These are phyloP conservation scores for Ogataea allantospora DNA, from an alignment of 805 yeast species.

Conservation along the genomic window DNA sequence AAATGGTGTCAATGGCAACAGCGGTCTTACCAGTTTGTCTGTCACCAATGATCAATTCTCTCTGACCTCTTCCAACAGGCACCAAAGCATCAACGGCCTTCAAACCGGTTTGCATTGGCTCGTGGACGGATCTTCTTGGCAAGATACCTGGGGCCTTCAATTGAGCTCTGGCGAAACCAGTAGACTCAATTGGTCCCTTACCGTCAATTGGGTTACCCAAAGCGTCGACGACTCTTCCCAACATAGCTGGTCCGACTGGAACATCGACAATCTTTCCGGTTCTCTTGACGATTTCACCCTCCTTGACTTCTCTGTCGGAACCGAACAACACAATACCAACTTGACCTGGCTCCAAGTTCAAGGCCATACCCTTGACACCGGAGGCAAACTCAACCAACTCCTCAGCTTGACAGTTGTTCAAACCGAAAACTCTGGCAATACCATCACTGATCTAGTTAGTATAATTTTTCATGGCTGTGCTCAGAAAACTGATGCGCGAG, in stretches of 20 bases:
- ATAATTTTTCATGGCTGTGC: slow-evolving; percentile 18
- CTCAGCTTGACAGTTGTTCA: slow-evolving; percentile 99
- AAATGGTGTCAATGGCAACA: slow-evolving; percentile 96
- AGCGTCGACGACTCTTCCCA: slow-evolving; percentile 99
- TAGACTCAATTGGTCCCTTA: slow-evolving; percentile 95
- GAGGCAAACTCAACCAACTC: slow-evolving; percentile 99
- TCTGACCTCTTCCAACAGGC: slow-evolving; percentile 99
- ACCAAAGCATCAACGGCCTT: slow-evolving; percentile 98
- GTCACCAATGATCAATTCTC: slow-evolving; percentile 99
- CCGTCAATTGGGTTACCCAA: slow-evolving; percentile 99
- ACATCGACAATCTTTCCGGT: slow-evolving; percentile 99
- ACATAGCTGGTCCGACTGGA: slow-evolving; percentile 96
- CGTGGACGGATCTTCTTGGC: slow-evolving; percentile 97
- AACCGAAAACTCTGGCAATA: slow-evolving; percentile 99
- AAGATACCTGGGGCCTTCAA: slow-evolving; percentile 99
- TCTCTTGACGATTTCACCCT: slow-evolving; percentile 99
- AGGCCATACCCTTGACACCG: slow-evolving; percentile 99
- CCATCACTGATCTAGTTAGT: slow-evolving; percentile 79
- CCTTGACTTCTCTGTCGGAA: slow-evolving; percentile 97
- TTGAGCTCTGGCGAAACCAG: slow-evolving; percentile 89
- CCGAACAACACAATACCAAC: slow-evolving; percentile 99
- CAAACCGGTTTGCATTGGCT: slow-evolving; percentile 99
- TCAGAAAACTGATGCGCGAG: background rate
- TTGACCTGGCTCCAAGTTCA: slow-evolving; percentile 99
- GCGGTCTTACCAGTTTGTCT: slow-evolving; percentile 99